Evolutionary conservation across 805 yeast species (phyloP), one percentile per base, ranked within the genome.

Genomic region (Clavispora asparagi): DNA sequence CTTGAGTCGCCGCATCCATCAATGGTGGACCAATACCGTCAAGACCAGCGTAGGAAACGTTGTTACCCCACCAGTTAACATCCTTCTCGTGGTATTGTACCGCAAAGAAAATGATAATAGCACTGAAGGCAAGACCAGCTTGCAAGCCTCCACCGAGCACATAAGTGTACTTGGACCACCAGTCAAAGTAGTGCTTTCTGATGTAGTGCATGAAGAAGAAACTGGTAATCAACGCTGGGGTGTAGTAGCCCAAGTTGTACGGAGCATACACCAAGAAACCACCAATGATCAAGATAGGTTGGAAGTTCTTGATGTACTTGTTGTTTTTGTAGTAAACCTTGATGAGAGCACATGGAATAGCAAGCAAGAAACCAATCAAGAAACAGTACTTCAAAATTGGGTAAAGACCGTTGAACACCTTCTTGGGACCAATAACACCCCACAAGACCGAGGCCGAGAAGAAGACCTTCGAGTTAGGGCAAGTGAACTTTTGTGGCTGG

Each of bases 361-460:
- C 64, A 17, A 60, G 46, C 39, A 65, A 53, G 39, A 58, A 55
- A 8, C 71, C 73, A 38, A 68, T 60, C 50, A 67, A 58, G 58
- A 68, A 65, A 37, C 67, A 65, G 49, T 53, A 66, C 50, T 62
- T 58, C 51, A 67, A 57, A 25, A 63, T 44, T 17, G 70, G 71
- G 49, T 67, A 65, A 26, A 65, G 48, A n/a, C 65, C 65, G 14
- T 49, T 50, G 44, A 66, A 66, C 5, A 64, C 67, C 46, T 57
- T 63, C 56, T 61, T 61, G 6, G 72, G 72, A 0, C 88, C 88
- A 53, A 83, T 73, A 58, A 63, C 74, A 44, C 87, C 88, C 87
- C 87, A 83, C 41, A 80, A 61, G 19, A 83, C 71, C 0, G 85
- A 75, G 2, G 87, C 78, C 32, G 74, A 69, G 63, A 67, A 81